Percentiles rank a stretch among this genome's conserved stretches.
These are phyloP conservation scores for Amylostereum areolatum DNA, from an alignment of 1,284 basidiomycete genomes.

Conservation along the genomic window DNA sequence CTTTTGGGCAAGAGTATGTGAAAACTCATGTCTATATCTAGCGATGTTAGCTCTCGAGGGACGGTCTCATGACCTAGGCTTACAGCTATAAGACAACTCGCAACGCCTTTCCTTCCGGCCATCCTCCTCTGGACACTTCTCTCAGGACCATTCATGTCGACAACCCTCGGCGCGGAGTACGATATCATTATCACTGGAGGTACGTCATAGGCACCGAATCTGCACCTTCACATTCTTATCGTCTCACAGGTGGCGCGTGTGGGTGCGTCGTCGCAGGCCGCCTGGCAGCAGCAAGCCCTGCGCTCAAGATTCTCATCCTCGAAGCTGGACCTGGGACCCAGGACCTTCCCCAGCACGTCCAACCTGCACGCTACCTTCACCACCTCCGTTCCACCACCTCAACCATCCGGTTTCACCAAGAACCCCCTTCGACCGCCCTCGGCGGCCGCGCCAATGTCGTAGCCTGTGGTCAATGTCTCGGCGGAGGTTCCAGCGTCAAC, in stretches of 20 bases:
- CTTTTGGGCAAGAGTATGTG: too few relatives aligned
- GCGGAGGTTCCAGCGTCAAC: too few relatives aligned
- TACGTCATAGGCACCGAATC: too few relatives aligned
- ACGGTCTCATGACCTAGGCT: too few relatives aligned
- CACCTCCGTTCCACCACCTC: slow-evolving; percentile 27
- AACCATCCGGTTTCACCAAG: slow-evolving; percentile 31
- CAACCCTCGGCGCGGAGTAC: slow-evolving; percentile 22
- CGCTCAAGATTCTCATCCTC: slow-evolving; percentile 30
- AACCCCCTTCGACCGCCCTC: slow-evolving; percentile 33
- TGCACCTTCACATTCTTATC: too few relatives aligned
- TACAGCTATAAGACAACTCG: too few relatives aligned
- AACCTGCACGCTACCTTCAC: slow-evolving; percentile 36
- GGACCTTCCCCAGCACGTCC: slow-evolving; percentile 33
- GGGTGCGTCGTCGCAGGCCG: slow-evolving; percentile 37
- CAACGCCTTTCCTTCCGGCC: too few relatives aligned
- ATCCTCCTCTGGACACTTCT: too few relatives aligned
- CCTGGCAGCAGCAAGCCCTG: slow-evolving; percentile 32
- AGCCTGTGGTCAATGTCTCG: slow-evolving; percentile 31
- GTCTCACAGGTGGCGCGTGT: slow-evolving; percentile 34
- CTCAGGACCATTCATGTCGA: too few relatives aligned
- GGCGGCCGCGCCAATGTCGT: slow-evolving; percentile 32
- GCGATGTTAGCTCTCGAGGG: too few relatives aligned
- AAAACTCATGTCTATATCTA: too few relatives aligned
- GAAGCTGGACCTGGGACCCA: slow-evolving; percentile 36
- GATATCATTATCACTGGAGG: slow-evolving; percentile 46